Evolutionary conservation across 2,329 filamentous ascomycete genomes (phyloP).

Genomic region (Botryotinia globosa): DNA sequence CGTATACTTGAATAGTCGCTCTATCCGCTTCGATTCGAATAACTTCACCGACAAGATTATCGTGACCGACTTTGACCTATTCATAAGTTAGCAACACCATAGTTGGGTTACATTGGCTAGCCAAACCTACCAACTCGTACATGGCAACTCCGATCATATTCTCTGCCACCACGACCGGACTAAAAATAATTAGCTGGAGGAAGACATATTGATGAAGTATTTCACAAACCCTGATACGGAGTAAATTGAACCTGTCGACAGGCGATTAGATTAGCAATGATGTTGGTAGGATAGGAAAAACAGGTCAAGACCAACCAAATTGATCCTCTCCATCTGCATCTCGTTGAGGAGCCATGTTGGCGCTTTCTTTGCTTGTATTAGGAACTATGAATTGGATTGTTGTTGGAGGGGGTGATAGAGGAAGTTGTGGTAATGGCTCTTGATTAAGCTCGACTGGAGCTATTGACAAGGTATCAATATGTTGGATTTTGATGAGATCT

Average conservation of each 20-base stretch:
- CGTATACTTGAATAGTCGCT: constrained; percentile 97
- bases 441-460: constrained; percentile 28
- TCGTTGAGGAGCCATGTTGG: constrained; percentile 42
- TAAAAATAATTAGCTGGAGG: constrained; percentile 38
- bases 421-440: constrained; percentile 45
- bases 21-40: constrained; percentile 96
- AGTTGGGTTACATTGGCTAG: background rate
- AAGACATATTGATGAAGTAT: background rate
- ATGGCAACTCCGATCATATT: constrained; percentile 99
- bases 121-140: constrained; percentile 75
- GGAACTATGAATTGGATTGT: constrained; percentile 27
- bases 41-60: constrained; percentile 91
- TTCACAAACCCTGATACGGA: constrained; percentile 61
- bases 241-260: constrained; percentile 57
- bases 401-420: constrained; percentile 39
- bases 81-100: background rate
- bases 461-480: constrained; percentile 44
- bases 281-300: constrained; percentile 16
- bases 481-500: constrained; percentile 55
- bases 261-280: constrained; percentile 34
- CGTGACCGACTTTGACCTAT: constrained; percentile 87
- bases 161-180: constrained; percentile 94
- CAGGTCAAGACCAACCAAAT: constrained; percentile 47
- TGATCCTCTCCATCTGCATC: constrained; percentile 50
- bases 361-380: constrained; percentile 29